Evolutionary conservation across 208 protist species (phyloP).

Genomic region (Trypanosoma congolense): DNA sequence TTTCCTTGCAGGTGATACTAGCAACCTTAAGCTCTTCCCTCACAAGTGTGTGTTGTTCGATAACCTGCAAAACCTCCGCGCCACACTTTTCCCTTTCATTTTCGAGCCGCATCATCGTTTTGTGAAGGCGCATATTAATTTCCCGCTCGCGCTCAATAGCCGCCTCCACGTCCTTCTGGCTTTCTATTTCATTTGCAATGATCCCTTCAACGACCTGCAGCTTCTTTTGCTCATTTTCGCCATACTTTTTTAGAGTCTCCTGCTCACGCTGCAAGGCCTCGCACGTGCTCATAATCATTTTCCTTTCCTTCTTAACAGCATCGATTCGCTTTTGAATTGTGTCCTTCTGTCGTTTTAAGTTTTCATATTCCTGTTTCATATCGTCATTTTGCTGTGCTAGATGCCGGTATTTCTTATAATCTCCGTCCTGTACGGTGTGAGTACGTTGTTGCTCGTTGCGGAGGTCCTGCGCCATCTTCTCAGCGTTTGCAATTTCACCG

Average conservation of each 20-base stretch:
- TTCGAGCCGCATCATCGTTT: slow-evolving; percentile 79
- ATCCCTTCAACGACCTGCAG: slow-evolving; percentile 64
- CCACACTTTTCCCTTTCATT: slow-evolving; percentile 89
- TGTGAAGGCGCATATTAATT: slow-evolving; percentile 38
- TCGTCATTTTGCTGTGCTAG: slow-evolving; percentile 86
- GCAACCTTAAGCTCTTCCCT: slow-evolving; percentile 92
- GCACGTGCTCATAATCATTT: slow-evolving; percentile 57
- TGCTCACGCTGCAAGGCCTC: slow-evolving; percentile 64
- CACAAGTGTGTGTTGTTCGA: slow-evolving; percentile 72
- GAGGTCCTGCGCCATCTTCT: slow-evolving; percentile 65
- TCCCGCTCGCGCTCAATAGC: slow-evolving; percentile 85
- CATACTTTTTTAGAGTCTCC: slow-evolving; percentile 55
- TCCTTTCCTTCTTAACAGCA: slow-evolving; percentile 46
- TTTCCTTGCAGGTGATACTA: slow-evolving; percentile 85
- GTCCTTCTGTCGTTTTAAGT: slow-evolving; percentile 71
- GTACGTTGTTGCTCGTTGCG: slow-evolving; percentile 53
- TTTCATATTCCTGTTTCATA: slow-evolving; percentile 67
- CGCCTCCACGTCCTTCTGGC: slow-evolving; percentile 72
- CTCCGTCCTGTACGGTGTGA: slow-evolving; percentile 59
- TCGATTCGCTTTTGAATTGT: slow-evolving; percentile 61
- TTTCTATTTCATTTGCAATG: slow-evolving; percentile 82
- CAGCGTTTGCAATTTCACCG: slow-evolving; percentile 61
- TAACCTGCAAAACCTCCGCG: slow-evolving; percentile 81
- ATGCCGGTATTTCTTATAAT: slow-evolving; percentile 69
- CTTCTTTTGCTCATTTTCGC: slow-evolving; percentile 53